phyloP scores from a whole-genome alignment of 2,329 filamentous ascomycete genomes.

The Sporothrix luriei region DNA sequence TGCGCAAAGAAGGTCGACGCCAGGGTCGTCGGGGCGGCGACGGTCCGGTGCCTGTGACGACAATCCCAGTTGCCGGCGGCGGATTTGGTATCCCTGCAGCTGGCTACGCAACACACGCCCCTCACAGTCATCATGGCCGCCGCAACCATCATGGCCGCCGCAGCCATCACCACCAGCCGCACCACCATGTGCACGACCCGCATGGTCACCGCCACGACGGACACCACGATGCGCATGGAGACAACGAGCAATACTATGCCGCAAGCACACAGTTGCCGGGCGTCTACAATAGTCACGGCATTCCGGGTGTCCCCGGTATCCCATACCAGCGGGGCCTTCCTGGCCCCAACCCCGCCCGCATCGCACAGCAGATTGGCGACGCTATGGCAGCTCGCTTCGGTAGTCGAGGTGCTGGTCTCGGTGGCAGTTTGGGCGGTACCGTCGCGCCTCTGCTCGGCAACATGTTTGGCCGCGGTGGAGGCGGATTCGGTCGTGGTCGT shows the following conservation, averaged over 20 bases:
- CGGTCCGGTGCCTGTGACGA: background rate
- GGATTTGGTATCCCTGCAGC: conserved; percentile 10
- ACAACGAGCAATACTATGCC: background rate
- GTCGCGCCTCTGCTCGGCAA: conserved; percentile 16
- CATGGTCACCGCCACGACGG: conserved; percentile 14
- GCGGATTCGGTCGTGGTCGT: conserved; percentile 28
- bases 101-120: background rate
- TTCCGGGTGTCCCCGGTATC: conserved; percentile 20
- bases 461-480: conserved; percentile 30
- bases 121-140: background rate
- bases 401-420: background rate
- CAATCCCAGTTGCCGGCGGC: background rate
- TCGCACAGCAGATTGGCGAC: conserved; percentile 13
- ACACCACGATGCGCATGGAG: background rate
- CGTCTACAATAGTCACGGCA: background rate
- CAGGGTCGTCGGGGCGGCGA: background rate
- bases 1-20: background rate
- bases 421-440: background rate
- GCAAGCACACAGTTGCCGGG: background rate
- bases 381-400: conserved; percentile 21
- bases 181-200: conserved; percentile 10
- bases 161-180: background rate
- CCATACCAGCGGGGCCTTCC: background rate
- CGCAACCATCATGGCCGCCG: background rate
- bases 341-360: background rate